Base-by-base conservation (phyloP, 257 asterid genomes). In the Scutellaria minor region DNA sequence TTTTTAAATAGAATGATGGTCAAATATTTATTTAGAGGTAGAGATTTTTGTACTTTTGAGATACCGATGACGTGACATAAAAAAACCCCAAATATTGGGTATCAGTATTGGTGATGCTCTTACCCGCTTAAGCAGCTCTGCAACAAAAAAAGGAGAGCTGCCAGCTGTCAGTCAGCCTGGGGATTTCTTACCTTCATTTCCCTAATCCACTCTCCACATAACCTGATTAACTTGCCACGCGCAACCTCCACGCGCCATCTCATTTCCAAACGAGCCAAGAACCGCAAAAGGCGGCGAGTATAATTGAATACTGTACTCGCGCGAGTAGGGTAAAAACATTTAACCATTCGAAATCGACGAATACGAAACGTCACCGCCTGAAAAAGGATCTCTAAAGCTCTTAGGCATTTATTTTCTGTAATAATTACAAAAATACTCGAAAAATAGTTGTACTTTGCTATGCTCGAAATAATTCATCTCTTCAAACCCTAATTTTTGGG, bases 401-500 rank as follows among this genome's bases (percentile, higher is more conserved):
- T 27, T 55, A 18, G 44, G 44, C 78, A 66, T 66, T 80, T 71
- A 61, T 52, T 61, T 67, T 56, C 71, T 7, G 27, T 56, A 53
- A 24, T 54, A 31, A 47, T 41, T 15, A 4, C 53, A 48, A 10
- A 0, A 0, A 51, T 50, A 5, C 52, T 20, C 6, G 10, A 1
- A 42, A 54, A 42, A 57, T 7, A 7, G 39, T 9, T 12, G 15
- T 14, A 47, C 62, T 42, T 3, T 40, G 42, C 45, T 54, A n/a
- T n/a, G 2, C 47, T 47, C 60, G 5, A 44, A 57, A 55, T 51
- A 42, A 15, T 65, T 65, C 42, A 7, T n/a, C 45, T 60, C 48
- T 48, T 57, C 52, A 80, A 81, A 78, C 83, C 85, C 85, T 78
- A 78, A 71, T 56, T 40, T 62, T 35, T 41, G 12, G 41, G 68